phyloP scores from a whole-genome alignment of 768 basidiomycete genomes.

The Crucibulum laeve region DNA sequence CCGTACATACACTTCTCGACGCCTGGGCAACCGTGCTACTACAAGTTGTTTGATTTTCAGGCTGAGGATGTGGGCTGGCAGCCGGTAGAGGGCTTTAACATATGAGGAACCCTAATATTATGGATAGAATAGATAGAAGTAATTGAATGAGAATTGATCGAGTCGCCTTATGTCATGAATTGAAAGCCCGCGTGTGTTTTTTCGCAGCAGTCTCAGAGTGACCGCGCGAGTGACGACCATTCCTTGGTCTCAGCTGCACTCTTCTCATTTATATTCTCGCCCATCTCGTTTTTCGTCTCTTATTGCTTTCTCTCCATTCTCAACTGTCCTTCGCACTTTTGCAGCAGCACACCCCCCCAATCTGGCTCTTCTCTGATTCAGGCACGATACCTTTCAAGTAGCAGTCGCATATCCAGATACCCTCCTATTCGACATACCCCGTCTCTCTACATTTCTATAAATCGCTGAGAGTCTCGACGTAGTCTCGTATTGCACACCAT shows the following conservation, averaged over 20 bases:
- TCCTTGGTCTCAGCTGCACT: slow-evolving; percentile 12
- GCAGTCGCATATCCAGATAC: slow-evolving; percentile 46
- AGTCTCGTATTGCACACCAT: slow-evolving; percentile 12
- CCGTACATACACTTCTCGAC: slow-evolving; percentile 72
- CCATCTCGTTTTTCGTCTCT: slow-evolving; percentile 21
- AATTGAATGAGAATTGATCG: slow-evolving; percentile 4
- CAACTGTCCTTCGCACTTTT: slow-evolving; percentile 25
- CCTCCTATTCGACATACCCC: slow-evolving; percentile 26
- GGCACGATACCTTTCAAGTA: slow-evolving; percentile 49
- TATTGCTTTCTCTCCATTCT: slow-evolving; percentile 20
- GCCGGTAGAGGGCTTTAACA: slow-evolving; percentile 24
- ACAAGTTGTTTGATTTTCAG: slow-evolving; percentile 59
- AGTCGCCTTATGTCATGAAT: slow-evolving; percentile 20
- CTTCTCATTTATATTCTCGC: slow-evolving; percentile 18
- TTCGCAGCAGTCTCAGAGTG: slow-evolving; percentile 25
- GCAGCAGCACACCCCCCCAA: slow-evolving; percentile 23
- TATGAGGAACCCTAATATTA: no score
- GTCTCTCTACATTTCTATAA: slow-evolving; percentile 16
- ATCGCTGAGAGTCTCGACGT: slow-evolving; percentile 8
- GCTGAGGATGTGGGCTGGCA: slow-evolving; percentile 44
- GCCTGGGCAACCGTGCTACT: slow-evolving; percentile 48
- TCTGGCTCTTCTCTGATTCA: slow-evolving; percentile 27
- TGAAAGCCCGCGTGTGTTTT: slow-evolving; percentile 38
- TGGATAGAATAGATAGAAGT: no score
- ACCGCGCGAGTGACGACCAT: slow-evolving; percentile 19